phyloP scores from a whole-genome alignment of 768 basidiomycete species.

The Russula lepida region DNA sequence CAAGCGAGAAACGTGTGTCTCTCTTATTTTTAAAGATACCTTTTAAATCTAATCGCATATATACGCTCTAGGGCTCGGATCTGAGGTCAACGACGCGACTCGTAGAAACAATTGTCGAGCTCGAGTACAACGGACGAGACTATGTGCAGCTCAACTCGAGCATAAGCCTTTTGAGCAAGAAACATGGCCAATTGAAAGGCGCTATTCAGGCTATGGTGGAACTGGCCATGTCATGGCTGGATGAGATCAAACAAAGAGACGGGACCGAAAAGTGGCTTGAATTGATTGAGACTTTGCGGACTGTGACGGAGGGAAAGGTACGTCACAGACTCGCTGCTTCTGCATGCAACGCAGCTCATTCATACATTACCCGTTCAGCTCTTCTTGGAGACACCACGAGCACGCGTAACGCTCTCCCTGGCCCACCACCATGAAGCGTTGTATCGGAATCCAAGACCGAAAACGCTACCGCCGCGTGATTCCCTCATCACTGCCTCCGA shows the following conservation, averaged over 20 bases:
- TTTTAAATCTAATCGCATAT: not conserved
- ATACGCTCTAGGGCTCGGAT: constrained; percentile 69
- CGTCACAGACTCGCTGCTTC: constrained; percentile 22
- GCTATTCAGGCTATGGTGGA: constrained; percentile 91
- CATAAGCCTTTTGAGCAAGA: constrained; percentile 72
- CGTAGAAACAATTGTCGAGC: constrained; percentile 60
- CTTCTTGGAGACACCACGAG: constrained; percentile 92
- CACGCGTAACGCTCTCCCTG: constrained; percentile 84
- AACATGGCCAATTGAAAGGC: constrained; percentile 93
- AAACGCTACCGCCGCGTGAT: constrained; percentile 35
- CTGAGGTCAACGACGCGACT: constrained; percentile 84
- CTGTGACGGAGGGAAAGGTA: constrained; percentile 96
- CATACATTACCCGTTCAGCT: constrained; percentile 44
- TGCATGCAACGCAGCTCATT: not conserved
- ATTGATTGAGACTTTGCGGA: constrained; percentile 79
- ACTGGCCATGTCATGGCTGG: constrained; percentile 71
- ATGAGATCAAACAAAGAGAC: constrained; percentile 58
- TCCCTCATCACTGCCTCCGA: constrained; percentile 83
- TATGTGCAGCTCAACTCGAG: constrained; percentile 63
- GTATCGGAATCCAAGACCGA: constrained; percentile 37
- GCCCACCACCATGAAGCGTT: constrained; percentile 79
- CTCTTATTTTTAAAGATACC: constrained; percentile 12
- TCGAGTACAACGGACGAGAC: constrained; percentile 66
- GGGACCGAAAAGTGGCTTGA: constrained; percentile 77
- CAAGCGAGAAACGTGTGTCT: constrained; percentile 83